These are phyloP conservation scores for Cornus kousa DNA, from an alignment of 148 eudicot species.

Conservation along the genomic window DNA sequence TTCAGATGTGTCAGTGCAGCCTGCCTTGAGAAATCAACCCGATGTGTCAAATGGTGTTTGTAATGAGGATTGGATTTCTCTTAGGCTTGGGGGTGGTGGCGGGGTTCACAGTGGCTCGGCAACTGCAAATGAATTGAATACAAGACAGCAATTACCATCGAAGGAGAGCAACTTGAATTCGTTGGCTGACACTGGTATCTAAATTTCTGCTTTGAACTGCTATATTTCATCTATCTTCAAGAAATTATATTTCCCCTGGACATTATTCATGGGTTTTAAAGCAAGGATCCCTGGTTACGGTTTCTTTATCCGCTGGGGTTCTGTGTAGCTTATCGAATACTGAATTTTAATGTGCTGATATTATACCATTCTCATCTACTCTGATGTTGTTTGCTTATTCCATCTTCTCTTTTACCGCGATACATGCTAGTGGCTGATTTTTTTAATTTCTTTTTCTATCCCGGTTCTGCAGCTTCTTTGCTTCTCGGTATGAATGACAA, in stretches of 20 bases:
- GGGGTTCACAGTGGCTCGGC: conserved; percentile 29
- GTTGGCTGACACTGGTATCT: conserved; percentile 64
- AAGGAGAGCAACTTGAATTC: conserved; percentile 51
- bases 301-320: no score
- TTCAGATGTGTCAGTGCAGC: conserved; percentile 44
- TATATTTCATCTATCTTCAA: background rate
- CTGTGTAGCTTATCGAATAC: no score
- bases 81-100: conserved; percentile 77
- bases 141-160: conserved; percentile 42
- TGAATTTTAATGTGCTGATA: background rate
- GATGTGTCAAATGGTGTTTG: conserved; percentile 53
- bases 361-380: background rate
- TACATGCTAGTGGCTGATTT: background rate
- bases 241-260: background rate
- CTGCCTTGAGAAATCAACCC: conserved; percentile 49
- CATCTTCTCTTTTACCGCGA: background rate
- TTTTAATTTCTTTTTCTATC: background rate
- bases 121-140: conserved; percentile 36
- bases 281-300: background rate
- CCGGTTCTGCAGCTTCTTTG: conserved; percentile 50
- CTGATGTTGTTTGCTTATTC: no score
- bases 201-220: no score
- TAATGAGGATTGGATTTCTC: conserved; percentile 91
- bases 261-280: background rate
- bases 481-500: conserved; percentile 54